phyloP scores from a whole-genome alignment of 768 basidiomycete species.

The Rossbeevera mucosa region DNA sequence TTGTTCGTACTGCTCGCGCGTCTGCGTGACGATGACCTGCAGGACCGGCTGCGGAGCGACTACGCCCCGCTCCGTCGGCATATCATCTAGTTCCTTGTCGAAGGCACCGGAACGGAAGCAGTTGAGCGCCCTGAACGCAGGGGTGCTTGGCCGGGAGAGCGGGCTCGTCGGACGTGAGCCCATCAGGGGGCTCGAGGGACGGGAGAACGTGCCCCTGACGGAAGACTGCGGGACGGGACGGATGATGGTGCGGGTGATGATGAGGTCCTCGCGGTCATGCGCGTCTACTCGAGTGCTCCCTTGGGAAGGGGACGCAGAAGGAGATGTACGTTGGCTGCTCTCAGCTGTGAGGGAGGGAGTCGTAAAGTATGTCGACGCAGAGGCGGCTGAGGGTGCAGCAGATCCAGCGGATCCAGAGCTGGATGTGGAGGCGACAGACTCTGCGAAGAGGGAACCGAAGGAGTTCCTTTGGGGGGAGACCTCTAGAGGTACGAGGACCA shows the following conservation, averaged over 20 bases:
- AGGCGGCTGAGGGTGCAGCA: background rate
- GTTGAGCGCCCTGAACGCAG: conserved; percentile 26
- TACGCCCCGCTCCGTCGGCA: conserved; percentile 20
- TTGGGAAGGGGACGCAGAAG: conserved; percentile 7
- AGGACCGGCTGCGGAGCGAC: conserved; percentile 19
- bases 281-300: conserved; percentile 21
- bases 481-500: conserved; percentile 31
- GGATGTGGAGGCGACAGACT: conserved; percentile 10
- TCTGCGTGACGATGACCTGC: conserved; percentile 33
- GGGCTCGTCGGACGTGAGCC: conserved; percentile 25
- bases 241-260: conserved; percentile 36
- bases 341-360: conserved; percentile 15
- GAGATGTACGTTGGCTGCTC: conserved; percentile 1
- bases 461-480: conserved; percentile 20
- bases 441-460: conserved; percentile 13
- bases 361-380: conserved; percentile 23
- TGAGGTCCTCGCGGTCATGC: conserved; percentile 28
- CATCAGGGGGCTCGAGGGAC: conserved; percentile 27
- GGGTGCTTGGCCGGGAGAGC: conserved; percentile 21
- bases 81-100: conserved; percentile 28
- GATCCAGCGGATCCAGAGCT: conserved; percentile 12
- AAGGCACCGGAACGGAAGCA: conserved; percentile 34
- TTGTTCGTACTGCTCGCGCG: conserved; percentile 31
- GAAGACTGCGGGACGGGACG: conserved; percentile 30
- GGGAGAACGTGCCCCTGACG: conserved; percentile 24